phyloP scores from a whole-genome alignment of 257 asterid species.

The Salvia splendens region DNA sequence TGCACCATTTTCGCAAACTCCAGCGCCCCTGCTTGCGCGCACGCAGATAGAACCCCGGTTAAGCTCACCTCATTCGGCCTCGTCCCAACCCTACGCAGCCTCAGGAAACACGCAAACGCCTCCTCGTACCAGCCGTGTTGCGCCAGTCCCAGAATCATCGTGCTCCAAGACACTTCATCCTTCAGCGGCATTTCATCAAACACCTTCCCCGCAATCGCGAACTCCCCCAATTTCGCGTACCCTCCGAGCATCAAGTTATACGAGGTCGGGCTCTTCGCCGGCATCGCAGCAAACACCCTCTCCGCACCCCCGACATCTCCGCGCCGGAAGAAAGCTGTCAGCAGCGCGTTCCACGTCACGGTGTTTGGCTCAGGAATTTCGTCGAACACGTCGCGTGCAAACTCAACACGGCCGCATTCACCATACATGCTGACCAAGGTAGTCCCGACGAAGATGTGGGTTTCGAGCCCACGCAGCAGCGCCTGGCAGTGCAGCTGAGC shows the following conservation, averaged over 20 bases:
- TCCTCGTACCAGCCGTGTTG: slow-evolving; percentile 56
- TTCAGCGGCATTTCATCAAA: slow-evolving; percentile 57
- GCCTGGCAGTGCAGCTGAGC: slow-evolving; percentile 79
- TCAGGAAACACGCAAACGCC: slow-evolving; percentile 55
- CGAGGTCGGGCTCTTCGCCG: slow-evolving; percentile 58
- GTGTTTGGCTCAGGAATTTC: slow-evolving; percentile 65
- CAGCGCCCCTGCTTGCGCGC: slow-evolving; percentile 75
- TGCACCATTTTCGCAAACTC: slow-evolving; percentile 65
- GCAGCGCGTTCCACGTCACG: slow-evolving; percentile 79
- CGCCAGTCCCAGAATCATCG: slow-evolving; percentile 62
- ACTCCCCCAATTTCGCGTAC: slow-evolving; percentile 59
- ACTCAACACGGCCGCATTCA: slow-evolving; percentile 57
- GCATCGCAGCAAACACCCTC: slow-evolving; percentile 52
- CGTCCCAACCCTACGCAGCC: slow-evolving; percentile 50
- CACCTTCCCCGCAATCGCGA: slow-evolving; percentile 50
- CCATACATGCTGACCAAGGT: slow-evolving; percentile 85
- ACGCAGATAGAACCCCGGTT: slow-evolving; percentile 74
- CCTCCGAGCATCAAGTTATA: slow-evolving; percentile 87
- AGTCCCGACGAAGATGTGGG: slow-evolving; percentile 75
- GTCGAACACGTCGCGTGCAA: slow-evolving; percentile 56
- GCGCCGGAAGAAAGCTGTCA: slow-evolving; percentile 65
- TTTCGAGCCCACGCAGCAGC: slow-evolving; percentile 53
- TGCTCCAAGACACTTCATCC: slow-evolving; percentile 86
- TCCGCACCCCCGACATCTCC: slow-evolving; percentile 57
- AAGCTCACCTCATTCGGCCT: slow-evolving; percentile 77